These are phyloP conservation scores for Helicostylum pulchrum DNA, from an alignment of 192 early-diverging fungal genomes.

Conservation along the genomic window DNA sequence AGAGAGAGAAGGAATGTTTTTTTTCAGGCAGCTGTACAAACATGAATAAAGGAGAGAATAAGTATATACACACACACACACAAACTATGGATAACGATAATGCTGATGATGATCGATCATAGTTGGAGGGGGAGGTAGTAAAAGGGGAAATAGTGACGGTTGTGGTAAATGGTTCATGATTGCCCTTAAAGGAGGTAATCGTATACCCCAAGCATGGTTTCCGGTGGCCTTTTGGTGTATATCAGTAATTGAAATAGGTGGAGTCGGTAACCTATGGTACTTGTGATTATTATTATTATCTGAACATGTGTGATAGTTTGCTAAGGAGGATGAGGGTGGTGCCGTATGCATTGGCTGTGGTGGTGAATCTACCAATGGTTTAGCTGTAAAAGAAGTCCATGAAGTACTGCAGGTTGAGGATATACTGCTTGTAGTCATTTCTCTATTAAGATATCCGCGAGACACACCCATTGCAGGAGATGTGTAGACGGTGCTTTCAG, in stretches of 20 bases:
- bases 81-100: no score
- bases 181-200: conserved; percentile 16
- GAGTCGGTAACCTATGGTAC: neutral
- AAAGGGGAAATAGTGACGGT: neutral
- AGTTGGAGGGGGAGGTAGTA: neutral
- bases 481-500: conserved; percentile 4
- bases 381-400: neutral
- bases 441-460: neutral
- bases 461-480: neutral
- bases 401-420: neutral
- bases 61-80: neutral
- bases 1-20: neutral
- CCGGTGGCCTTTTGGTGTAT: conserved; percentile 1
- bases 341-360: neutral
- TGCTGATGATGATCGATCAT: neutral
- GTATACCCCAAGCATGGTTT: conserved; percentile 11
- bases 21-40: neutral
- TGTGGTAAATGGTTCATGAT: conserved; percentile 12
- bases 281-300: neutral
- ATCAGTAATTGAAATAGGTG: neutral
- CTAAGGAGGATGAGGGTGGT: neutral
- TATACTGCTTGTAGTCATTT: neutral
- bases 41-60: neutral
- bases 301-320: conserved; percentile 10
- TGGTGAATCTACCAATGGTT: neutral